phyloP scores from a whole-genome alignment of 116 monocot species.

The Trichopus zeylanicus region DNA sequence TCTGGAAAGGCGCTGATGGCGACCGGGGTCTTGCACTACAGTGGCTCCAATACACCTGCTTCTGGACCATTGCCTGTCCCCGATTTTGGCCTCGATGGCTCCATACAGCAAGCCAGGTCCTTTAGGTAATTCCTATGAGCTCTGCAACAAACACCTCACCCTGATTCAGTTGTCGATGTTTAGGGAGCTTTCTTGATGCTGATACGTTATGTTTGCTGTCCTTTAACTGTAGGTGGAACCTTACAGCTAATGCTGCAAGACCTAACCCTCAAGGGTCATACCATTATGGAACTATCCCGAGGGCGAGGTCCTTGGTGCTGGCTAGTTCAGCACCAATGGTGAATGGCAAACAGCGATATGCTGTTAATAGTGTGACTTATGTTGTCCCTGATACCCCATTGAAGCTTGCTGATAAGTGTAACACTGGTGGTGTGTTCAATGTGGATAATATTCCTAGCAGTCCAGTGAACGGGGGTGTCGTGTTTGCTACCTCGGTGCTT shows the following conservation, averaged over 20 bases:
- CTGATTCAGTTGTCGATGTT: neutral
- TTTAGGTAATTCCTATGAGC: constrained; percentile 52
- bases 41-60: constrained; percentile 28
- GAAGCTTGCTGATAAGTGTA: constrained; percentile 83
- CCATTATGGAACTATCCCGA: constrained; percentile 58
- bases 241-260: constrained; percentile 82
- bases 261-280: constrained; percentile 94
- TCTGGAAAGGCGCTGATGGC: constrained; percentile 26
- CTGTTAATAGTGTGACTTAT: constrained; percentile 70
- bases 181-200: neutral
- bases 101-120: constrained; percentile 64
- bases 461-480: constrained; percentile 11
- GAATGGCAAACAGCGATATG: constrained; percentile 56
- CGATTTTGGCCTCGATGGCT: constrained; percentile 18
- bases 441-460: constrained; percentile 42
- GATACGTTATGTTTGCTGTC: neutral
- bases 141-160: too few relatives aligned
- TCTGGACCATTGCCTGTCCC: constrained; percentile 46
- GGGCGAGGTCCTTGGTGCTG: constrained; percentile 33
- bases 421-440: constrained; percentile 55
- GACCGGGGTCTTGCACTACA: constrained; percentile 56
- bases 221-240: constrained; percentile 45
- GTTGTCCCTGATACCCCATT: constrained; percentile 72
- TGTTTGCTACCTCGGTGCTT: constrained; percentile 53
- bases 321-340: constrained; percentile 40